Evolutionary conservation across 805 yeast species (phyloP).

Genomic region (Metschnikowia arizonensis): DNA sequence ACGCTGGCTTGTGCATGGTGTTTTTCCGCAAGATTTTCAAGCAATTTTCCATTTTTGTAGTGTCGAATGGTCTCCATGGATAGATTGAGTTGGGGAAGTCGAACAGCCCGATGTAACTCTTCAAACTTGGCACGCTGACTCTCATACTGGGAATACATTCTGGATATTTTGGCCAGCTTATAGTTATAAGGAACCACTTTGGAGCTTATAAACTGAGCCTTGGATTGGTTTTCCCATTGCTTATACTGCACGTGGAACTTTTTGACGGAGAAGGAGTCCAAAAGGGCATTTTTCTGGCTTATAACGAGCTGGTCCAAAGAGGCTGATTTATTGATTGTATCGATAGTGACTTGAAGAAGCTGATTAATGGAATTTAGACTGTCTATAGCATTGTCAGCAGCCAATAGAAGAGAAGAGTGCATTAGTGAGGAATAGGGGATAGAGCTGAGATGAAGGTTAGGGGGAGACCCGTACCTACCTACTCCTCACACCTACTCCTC

Average conservation of each 20-base stretch:
- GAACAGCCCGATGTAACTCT: slow-evolving; percentile 19
- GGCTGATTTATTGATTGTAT: neutral
- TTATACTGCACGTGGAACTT: slow-evolving; percentile 29
- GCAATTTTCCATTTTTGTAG: slow-evolving; percentile 22
- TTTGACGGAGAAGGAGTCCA: slow-evolving; percentile 35
- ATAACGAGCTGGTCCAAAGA: neutral
- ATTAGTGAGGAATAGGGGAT: too few species aligned
- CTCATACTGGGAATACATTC: slow-evolving; percentile 25
- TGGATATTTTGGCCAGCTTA: slow-evolving; percentile 26
- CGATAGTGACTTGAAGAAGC: slow-evolving; percentile 8
- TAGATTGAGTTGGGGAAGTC: slow-evolving; percentile 27
- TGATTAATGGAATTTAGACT: slow-evolving; percentile 9
- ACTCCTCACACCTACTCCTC: too few species aligned
- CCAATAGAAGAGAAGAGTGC: too few species aligned
- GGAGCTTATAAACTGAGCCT: slow-evolving; percentile 19
- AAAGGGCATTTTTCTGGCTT: slow-evolving; percentile 8
- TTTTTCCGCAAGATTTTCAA: neutral
- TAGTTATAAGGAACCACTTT: slow-evolving; percentile 30
- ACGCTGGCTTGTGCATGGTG: slow-evolving; percentile 6
- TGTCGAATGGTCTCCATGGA: slow-evolving; percentile 27
- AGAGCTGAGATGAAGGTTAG: too few species aligned
- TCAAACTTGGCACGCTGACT: slow-evolving; percentile 23
- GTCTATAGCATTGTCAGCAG: slow-evolving; percentile 1
- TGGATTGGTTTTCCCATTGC: slow-evolving; percentile 24
- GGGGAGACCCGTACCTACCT: too few species aligned